Percentiles rank a stretch among this genome's conserved stretches.
Evolutionary conservation across 23 red algal species (phyloP).

Genomic region (Gracilaria vermiculophylla): DNA sequence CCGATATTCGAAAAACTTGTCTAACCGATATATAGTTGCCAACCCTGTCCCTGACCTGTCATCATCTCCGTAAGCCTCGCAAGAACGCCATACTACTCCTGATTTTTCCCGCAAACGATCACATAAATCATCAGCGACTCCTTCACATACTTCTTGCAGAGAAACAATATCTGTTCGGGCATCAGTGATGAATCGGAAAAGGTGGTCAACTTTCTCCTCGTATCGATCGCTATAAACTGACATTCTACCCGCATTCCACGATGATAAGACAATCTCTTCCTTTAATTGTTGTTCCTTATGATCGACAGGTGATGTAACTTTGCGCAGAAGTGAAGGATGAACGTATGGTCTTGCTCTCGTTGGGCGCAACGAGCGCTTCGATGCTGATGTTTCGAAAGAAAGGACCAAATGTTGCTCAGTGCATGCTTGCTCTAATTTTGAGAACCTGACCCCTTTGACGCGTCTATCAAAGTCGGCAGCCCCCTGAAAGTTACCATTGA

Average conservation of each 20-base stretch:
- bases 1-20: not conserved
- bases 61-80: not conserved
- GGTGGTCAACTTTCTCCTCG: constrained; percentile 20
- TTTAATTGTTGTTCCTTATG: not conserved
- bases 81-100: not conserved
- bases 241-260: constrained; percentile 53
- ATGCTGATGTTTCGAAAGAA: not conserved
- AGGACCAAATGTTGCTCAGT: not conserved
- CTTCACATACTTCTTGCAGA: constrained; percentile 36
- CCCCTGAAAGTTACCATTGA: constrained; percentile 23
- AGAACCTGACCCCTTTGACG: constrained; percentile 28
- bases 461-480: constrained; percentile 45
- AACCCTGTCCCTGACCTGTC: not conserved
- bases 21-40: constrained; percentile 21
- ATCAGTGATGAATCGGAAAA: constrained; percentile 24
- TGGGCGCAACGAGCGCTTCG: not conserved
- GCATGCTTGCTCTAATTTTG: not conserved
- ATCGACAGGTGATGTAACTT: not conserved
- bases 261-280: not conserved
- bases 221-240: constrained; percentile 7
- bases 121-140: not conserved
- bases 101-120: not conserved
- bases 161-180: not conserved
- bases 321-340: not conserved
- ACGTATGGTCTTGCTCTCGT: not conserved